Conservation (phyloP, 345 rosid genomes). For the Acer saccharum region DNA sequence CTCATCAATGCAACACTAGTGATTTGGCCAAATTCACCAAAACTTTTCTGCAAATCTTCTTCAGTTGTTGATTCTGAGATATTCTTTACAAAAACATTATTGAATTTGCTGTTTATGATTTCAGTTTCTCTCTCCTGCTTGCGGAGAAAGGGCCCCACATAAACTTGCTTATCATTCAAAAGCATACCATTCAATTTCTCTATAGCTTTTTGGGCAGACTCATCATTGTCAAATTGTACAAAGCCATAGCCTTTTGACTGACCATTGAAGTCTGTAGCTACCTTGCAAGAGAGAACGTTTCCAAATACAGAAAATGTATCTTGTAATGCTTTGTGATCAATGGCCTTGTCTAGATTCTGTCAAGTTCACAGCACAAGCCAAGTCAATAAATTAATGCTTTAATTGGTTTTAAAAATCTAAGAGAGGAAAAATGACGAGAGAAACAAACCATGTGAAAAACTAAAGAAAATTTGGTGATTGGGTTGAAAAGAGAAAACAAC, state of each 20-base stretch:
- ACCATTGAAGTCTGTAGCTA: constrained; percentile 81
- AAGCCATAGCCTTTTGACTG: constrained; percentile 96
- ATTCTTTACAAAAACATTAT: constrained; percentile 90
- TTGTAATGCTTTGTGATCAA: constrained; percentile 88
- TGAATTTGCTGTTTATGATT: constrained; percentile 54
- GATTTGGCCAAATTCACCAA: constrained; percentile 77
- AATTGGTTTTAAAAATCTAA: not conserved
- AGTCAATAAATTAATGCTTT: not conserved
- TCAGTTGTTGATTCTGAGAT: constrained; percentile 71
- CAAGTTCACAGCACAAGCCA: constrained; percentile 6
- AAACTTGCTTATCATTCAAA: constrained; percentile 92
- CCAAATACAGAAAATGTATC: constrained; percentile 88
- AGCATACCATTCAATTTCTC: constrained; percentile 88
- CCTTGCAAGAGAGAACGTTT: constrained; percentile 86
- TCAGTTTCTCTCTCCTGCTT: constrained; percentile 85
- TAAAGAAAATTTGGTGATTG: not conserved
- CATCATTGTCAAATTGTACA: constrained; percentile 84
- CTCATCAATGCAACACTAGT: constrained; percentile 89
- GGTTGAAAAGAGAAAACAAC: not conserved
- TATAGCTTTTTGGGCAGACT: constrained; percentile 78
- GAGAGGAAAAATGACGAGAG: not conserved
- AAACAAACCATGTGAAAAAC: not conserved
- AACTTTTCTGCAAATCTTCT: constrained; percentile 67
- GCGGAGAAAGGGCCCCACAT: constrained; percentile 90
- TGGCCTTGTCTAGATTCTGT: constrained; percentile 86